Conservation (phyloP, 1,139 yeast genomes). For the Blastobotrys capitulatus region DNA sequence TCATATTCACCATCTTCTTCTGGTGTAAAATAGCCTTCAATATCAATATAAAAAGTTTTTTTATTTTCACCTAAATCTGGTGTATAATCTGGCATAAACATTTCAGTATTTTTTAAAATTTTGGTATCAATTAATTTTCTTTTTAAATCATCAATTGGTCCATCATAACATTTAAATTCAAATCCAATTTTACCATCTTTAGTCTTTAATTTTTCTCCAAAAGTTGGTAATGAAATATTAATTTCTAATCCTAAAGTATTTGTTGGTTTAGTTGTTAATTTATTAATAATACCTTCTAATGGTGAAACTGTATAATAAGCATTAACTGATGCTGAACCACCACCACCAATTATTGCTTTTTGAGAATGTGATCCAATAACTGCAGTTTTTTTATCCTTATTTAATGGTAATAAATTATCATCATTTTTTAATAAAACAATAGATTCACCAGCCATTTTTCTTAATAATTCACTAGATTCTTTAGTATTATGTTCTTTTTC, state of each 20-base stretch:
- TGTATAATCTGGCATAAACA: constrained; percentile 46
- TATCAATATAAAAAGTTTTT: constrained; percentile 39
- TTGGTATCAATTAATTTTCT: constrained; percentile 38
- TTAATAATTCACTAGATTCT: constrained; percentile 41
- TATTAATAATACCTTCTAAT: constrained; percentile 38
- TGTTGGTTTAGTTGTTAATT: constrained; percentile 27
- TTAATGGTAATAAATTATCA: constrained; percentile 37
- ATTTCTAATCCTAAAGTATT: constrained; percentile 38
- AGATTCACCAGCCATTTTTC: constrained; percentile 47
- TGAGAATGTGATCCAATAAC: constrained; percentile 51
- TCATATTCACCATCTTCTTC: constrained; percentile 46
- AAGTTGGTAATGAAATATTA: constrained; percentile 32
- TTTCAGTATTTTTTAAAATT: constrained; percentile 34
- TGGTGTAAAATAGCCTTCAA: constrained; percentile 44
- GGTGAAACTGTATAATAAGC: constrained; percentile 46
- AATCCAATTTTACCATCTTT: constrained; percentile 41
- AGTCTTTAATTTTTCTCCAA: constrained; percentile 26
- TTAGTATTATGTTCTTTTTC: constrained; percentile 43
- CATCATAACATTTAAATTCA: constrained; percentile 38
- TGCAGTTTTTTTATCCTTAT: constrained; percentile 38
- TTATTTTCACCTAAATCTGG: constrained; percentile 29
- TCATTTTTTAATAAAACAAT: constrained; percentile 51
- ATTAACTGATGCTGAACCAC: constrained; percentile 48
- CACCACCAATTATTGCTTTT: constrained; percentile 42
- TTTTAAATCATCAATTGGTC: constrained; percentile 35